Evolutionary conservation across 148 eudicot genomes (phyloP).

Genomic region (Rhododendron vialii): DNA sequence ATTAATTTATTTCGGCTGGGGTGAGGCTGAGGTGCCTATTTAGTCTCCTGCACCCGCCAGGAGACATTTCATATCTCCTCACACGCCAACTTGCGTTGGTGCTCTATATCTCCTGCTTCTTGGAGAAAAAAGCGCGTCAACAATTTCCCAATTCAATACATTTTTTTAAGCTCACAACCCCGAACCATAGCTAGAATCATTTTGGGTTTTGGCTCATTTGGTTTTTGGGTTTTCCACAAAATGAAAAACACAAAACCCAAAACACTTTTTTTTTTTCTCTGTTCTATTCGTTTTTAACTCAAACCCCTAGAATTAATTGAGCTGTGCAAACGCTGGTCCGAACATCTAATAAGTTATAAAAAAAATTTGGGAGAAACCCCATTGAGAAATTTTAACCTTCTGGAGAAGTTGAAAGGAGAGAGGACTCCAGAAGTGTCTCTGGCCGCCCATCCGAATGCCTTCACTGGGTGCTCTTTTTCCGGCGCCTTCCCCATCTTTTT

Average conservation of each 20-base stretch:
- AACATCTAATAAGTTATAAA: too few species aligned
- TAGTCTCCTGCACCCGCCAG: too few species aligned
- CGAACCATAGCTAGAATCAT: not conserved
- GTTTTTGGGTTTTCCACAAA: not conserved
- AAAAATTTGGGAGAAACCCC: not conserved
- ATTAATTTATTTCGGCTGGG: too few species aligned
- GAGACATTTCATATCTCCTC: too few species aligned
- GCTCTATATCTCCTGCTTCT: too few species aligned
- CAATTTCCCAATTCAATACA: too few species aligned
- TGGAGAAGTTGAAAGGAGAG: constrained; percentile 4
- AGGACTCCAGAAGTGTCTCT: constrained; percentile 7
- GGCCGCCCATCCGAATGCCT: constrained; percentile 9
- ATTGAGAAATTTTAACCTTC: not conserved
- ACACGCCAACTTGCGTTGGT: too few species aligned
- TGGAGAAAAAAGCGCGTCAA: too few species aligned
- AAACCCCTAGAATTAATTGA: not conserved
- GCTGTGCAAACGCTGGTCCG: too few species aligned
- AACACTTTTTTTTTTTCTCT: too few species aligned
- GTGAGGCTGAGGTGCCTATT: too few species aligned
- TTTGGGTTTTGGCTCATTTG: not conserved
- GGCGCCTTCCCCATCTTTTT: not conserved
- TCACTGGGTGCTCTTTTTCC: constrained; percentile 8
- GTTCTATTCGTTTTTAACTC: not conserved
- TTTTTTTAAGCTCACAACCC: too few species aligned
- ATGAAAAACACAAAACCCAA: not conserved